Conservation (phyloP, 73 alveolate genomes). For the Tetrahymena malaccensis region DNA sequence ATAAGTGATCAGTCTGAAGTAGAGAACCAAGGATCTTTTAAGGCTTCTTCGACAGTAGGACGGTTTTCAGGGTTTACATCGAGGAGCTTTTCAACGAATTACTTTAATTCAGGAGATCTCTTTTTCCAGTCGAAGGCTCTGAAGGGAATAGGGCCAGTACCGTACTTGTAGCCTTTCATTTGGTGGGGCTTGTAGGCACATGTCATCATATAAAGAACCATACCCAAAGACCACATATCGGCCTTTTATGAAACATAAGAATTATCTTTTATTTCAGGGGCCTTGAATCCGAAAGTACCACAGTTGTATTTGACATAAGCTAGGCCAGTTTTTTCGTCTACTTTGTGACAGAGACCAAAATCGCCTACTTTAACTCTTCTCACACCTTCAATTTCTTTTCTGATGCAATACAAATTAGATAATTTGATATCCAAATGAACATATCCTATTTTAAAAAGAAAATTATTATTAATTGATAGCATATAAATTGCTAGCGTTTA, state of each 20-base stretch:
- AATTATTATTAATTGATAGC: neutral
- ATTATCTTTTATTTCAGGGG: constrained; percentile 59
- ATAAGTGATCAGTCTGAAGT: neutral
- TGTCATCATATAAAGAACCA: constrained; percentile 55
- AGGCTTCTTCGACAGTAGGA: constrained; percentile 22
- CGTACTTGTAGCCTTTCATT: constrained; percentile 38
- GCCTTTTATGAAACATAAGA: constrained; percentile 10
- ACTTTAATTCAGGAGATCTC: constrained; percentile 30
- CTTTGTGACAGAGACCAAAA: constrained; percentile 59
- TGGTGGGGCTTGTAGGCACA: constrained; percentile 72
- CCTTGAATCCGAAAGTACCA: constrained; percentile 63
- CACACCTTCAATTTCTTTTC: constrained; percentile 14
- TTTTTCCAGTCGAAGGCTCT: constrained; percentile 65
- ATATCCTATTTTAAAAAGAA: neutral
- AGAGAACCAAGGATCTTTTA: neutral
- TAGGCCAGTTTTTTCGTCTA: constrained; percentile 38
- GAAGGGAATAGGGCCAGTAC: constrained; percentile 63
- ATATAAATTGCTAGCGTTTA: neutral
- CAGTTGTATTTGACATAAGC: constrained; percentile 45
- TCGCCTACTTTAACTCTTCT: constrained; percentile 70
- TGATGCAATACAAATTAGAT: constrained; percentile 52
- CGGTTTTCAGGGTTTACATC: constrained; percentile 31
- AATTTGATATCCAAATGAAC: constrained; percentile 73
- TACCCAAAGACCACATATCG: constrained; percentile 77
- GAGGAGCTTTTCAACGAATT: constrained; percentile 5